Evolutionary conservation across 768 basidiomycete species (phyloP).

Genomic region (Leccinum sublutescens): DNA sequence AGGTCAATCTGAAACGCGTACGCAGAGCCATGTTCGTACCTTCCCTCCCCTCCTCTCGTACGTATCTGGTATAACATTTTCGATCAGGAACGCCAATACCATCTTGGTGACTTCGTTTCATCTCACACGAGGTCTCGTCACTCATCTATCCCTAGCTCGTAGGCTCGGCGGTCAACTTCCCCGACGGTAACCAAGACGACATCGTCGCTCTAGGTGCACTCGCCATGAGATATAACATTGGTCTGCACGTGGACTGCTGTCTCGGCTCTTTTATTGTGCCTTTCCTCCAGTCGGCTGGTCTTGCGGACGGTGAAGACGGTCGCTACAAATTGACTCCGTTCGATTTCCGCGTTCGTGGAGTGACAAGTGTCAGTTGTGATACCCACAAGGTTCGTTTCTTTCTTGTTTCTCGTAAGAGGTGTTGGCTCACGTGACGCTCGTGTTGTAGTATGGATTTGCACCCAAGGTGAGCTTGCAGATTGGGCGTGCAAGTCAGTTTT

Average conservation of each 20-base stretch:
- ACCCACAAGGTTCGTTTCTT: slow-evolving; percentile 71
- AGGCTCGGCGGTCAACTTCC: slow-evolving; percentile 84
- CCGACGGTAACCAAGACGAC: slow-evolving; percentile 84
- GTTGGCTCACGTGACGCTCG: slow-evolving; percentile 3
- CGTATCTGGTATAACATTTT: slow-evolving; percentile 4
- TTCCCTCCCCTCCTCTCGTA: background rate
- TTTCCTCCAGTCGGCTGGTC: slow-evolving; percentile 79
- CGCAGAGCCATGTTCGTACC: slow-evolving; percentile 79
- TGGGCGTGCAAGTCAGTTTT: background rate
- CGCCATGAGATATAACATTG: slow-evolving; percentile 71
- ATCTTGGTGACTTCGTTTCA: slow-evolving; percentile 59
- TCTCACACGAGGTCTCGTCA: background rate
- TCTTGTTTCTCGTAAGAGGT: background rate
- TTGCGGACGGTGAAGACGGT: slow-evolving; percentile 56
- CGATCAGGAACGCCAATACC: slow-evolving; percentile 74
- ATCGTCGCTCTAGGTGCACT: slow-evolving; percentile 76
- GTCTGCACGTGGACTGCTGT: slow-evolving; percentile 94
- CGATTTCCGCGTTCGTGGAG: slow-evolving; percentile 88
- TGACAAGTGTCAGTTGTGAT: slow-evolving; percentile 94
- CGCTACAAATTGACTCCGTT: slow-evolving; percentile 63
- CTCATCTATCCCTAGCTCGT: slow-evolving; percentile 52
- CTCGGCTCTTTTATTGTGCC: slow-evolving; percentile 93
- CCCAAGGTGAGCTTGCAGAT: slow-evolving; percentile 62
- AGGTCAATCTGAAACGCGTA: slow-evolving; percentile 74
- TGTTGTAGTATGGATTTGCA: slow-evolving; percentile 80